Evolutionary conservation across 169 alveolate species (phyloP).

Genomic region (Hepatocystis sp.): DNA sequence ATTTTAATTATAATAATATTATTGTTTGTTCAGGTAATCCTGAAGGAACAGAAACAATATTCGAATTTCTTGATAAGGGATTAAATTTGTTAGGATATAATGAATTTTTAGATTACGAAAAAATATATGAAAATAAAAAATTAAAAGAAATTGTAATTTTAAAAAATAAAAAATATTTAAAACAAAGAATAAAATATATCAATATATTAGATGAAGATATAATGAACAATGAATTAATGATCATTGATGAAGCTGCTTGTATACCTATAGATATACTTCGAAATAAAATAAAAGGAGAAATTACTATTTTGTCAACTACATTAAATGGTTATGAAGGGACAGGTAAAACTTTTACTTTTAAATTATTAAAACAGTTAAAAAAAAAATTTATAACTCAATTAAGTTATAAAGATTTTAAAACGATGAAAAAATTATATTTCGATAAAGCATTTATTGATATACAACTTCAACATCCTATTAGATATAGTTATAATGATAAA

Average conservation of each 20-base stretch:
- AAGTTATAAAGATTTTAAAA: constrained; percentile 36
- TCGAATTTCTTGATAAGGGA: constrained; percentile 97
- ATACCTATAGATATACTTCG: constrained; percentile 98
- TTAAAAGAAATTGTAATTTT: constrained; percentile 74
- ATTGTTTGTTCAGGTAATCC: constrained; percentile 99
- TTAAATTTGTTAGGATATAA: constrained; percentile 92
- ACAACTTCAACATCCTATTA: constrained; percentile 94
- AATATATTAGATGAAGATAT: constrained; percentile 69
- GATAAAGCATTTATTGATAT: constrained; percentile 70
- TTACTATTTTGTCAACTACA: constrained; percentile 98
- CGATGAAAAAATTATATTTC: constrained; percentile 29
- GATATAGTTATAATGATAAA: constrained; percentile 98
- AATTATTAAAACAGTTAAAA: constrained; percentile 94
- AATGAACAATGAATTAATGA: constrained; percentile 94
- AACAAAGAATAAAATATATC: constrained; percentile 77
- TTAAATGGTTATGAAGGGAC: constrained; percentile 99
- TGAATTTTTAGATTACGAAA: constrained; percentile 93
- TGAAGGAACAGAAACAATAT: constrained; percentile 97
- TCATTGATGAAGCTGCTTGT: constrained; percentile 99
- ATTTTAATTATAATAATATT: constrained; percentile 94
- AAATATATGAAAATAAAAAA: constrained; percentile 77
- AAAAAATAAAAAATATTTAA: constrained; percentile 70
- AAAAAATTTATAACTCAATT: constrained; percentile 71
- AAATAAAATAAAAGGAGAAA: constrained; percentile 93
- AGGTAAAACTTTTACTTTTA: constrained; percentile 98